Conservation (phyloP, 176 grass and related monocot species). For the Carex scoparia region DNA sequence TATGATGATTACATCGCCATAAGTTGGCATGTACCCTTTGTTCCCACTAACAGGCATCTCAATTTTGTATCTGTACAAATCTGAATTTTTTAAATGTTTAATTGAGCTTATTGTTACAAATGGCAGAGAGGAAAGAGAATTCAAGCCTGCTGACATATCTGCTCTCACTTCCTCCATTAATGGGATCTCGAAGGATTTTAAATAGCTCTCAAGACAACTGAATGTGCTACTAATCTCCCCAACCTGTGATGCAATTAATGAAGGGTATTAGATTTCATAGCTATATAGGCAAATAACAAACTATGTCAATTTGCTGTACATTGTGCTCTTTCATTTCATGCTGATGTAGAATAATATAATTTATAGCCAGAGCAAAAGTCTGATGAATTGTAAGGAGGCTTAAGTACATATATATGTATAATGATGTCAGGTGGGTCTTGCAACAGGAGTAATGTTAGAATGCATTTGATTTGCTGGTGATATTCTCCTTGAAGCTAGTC, state of each 20-base stretch:
- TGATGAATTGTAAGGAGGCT: background rate
- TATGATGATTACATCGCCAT: slow-evolving; percentile 15
- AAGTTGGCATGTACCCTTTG: background rate
- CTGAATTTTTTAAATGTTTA: background rate
- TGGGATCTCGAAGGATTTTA: background rate
- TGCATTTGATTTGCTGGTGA: too few species aligned
- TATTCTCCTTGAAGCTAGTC: background rate
- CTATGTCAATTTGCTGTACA: background rate
- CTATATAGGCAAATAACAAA: background rate
- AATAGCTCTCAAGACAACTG: slow-evolving; percentile 5
- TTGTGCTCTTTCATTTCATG: background rate
- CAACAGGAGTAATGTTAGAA: background rate
- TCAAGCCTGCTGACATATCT: slow-evolving; percentile 18
- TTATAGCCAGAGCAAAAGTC: background rate
- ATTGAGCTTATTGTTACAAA: slow-evolving; percentile 5
- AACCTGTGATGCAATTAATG: background rate
- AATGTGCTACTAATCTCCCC: background rate
- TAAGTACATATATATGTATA: background rate
- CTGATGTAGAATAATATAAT: background rate
- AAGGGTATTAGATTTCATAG: background rate
- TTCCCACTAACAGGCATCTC: background rate
- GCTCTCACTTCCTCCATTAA: slow-evolving; percentile 23
- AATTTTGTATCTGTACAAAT: background rate
- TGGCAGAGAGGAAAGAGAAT: background rate
- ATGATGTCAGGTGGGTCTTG: background rate